Evolutionary conservation across 2,329 filamentous ascomycete species (phyloP), one percentile per base, ranked within the genome.

Genomic region (Fonsecaea nubica): DNA sequence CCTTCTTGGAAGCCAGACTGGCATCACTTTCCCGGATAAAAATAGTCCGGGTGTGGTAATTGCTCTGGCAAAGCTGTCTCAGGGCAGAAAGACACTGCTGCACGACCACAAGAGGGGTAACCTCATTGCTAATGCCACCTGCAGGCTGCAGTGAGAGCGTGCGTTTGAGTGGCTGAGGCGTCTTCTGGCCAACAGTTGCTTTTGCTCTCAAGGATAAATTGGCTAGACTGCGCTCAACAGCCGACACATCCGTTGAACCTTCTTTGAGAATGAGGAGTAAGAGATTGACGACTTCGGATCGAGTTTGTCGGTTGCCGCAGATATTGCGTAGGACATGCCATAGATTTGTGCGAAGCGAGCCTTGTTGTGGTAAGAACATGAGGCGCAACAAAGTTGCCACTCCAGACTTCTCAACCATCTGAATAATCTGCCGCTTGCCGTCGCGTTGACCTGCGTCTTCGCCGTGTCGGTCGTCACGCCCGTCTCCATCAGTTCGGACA

Each of bases 351-450:
- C 93, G 92, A 57, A 95, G 90, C 68, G 92, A 95, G 25, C 92
- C 92, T 70, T 94, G 92, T 71, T 97, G 92, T 56, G 92, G 91
- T 73, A 98, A 93, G 77, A 99, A 99, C 94, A 99, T 97, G 9
- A 99, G 86, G n/a, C 96, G 92, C 52, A 99, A 85, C 38, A 99
- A 83, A n/a, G 95, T 98, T 32, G 96, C 95, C 71, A 99, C 90
- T 32, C 96, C 95, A 55, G 93, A 87, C 80, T 97, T 97, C 78
- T 99, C 95, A 35, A 99, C 87, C 90, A 99, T 97, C 77, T 99
- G 95, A 30, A 97, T 91, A 65, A 96, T 91, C 80, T 93, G 94
- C 77, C 77, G 75, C 87, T 79, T 71, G 75, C 65, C 78, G 78
- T 81, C 62, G 82, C 83, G 53, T 77, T 80, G 58, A 75, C 74